These are phyloP conservation scores for Cryptococcus sp. DNA, from an alignment of 1,284 basidiomycete species.

Conservation along the genomic window DNA sequence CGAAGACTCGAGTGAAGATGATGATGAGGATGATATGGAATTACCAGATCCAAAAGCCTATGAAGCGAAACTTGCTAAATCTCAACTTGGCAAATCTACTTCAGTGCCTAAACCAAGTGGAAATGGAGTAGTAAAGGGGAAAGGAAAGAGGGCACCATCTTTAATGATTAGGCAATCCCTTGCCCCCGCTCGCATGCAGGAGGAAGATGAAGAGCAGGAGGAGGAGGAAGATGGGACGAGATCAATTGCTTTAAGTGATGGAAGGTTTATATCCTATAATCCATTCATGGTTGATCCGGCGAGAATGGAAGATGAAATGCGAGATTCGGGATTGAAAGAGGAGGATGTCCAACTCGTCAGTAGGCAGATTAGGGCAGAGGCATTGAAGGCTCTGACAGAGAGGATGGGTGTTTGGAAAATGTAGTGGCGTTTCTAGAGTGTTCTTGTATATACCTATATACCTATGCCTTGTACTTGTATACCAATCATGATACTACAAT, in stretches of 20 bases:
- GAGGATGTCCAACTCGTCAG: constrained; percentile 29
- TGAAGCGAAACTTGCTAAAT: constrained; percentile 26
- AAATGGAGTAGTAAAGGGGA: too few relatives aligned
- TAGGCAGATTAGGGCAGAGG: constrained; percentile 23
- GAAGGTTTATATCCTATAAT: constrained; percentile 33
- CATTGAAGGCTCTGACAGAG: constrained; percentile 23
- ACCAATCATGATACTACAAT: too few relatives aligned
- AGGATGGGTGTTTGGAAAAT: constrained; percentile 34
- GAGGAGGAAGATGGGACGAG: constrained; percentile 7
- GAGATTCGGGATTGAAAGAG: constrained; percentile 23
- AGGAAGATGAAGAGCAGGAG: background rate
- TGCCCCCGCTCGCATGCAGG: background rate
- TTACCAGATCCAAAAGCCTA: constrained; percentile 41
- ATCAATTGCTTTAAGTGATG: constrained; percentile 29
- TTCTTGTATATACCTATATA: background rate
- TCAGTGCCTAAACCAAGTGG: background rate
- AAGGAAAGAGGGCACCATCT: constrained; percentile 28
- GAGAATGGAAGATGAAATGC: constrained; percentile 33
- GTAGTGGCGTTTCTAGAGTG: too few relatives aligned
- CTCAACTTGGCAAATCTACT: background rate
- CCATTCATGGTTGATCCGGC: constrained; percentile 29
- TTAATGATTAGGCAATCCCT: constrained; percentile 38
- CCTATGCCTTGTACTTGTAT: too few relatives aligned
- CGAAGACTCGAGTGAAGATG: constrained; percentile 9
- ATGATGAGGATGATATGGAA: constrained; percentile 26